A percentile compares a stretch with the other conserved stretches of the same genome.
phyloP scores from a whole-genome alignment of 108 stramenopile species.

The Phaeodactylum tricornutum region DNA sequence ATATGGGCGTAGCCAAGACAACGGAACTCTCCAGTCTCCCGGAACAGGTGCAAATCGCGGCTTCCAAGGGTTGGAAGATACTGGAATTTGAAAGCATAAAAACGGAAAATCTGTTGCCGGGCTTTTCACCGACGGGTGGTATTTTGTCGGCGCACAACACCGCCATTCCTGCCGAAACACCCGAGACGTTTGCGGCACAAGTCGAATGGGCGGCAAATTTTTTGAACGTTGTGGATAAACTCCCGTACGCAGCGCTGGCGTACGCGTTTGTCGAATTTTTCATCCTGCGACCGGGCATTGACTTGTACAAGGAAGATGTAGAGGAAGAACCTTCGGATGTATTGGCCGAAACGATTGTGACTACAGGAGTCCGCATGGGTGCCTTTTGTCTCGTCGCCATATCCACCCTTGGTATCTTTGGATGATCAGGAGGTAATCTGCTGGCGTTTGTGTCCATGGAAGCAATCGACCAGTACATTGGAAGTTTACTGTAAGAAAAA shows the following conservation, averaged over 20 bases:
- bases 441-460: too few species aligned
- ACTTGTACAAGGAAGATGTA: constrained; percentile 40
- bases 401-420: constrained; percentile 9
- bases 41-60: constrained; percentile 3
- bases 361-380: constrained; percentile 16
- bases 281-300: constrained; percentile 25
- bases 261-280: constrained; percentile 39
- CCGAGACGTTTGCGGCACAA: constrained; percentile 8
- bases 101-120: constrained; percentile 13
- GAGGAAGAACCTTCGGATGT: constrained; percentile 25
- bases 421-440: too few species aligned
- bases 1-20: constrained; percentile 6
- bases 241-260: constrained; percentile 24
- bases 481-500: too few species aligned
- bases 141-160: constrained; percentile 1
- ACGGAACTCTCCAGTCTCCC: constrained; percentile 5
- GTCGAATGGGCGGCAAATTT: constrained; percentile 17
- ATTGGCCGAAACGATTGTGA: constrained; percentile 16
- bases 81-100: constrained; percentile 7
- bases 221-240: constrained; percentile 19
- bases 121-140: constrained; percentile 15
- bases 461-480: too few species aligned
- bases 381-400: constrained; percentile 14
- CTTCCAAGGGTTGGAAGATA: constrained; percentile 12
- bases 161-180: constrained; percentile 8